phyloP scores from a whole-genome alignment of 129 eudicot species.

The Apium graveolens region DNA sequence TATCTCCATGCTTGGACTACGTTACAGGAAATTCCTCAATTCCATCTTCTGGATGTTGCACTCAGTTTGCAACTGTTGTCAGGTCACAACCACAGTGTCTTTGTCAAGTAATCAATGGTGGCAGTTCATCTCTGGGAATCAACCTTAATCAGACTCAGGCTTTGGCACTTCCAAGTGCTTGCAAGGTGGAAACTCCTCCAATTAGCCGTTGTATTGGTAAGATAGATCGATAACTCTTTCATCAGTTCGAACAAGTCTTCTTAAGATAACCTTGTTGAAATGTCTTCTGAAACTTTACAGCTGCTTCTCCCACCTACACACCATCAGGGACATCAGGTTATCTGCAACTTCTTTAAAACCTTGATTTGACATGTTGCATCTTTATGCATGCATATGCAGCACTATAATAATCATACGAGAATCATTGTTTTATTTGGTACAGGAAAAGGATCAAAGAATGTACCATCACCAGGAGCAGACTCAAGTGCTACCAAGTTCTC shows the following conservation, averaged over 20 bases:
- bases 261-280: neutral
- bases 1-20: constrained; percentile 58
- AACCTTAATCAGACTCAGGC: constrained; percentile 51
- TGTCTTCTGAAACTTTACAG: neutral
- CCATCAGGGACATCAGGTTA: constrained; percentile 12
- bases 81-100: constrained; percentile 62
- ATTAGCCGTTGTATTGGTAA: constrained; percentile 49
- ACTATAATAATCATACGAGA: neutral
- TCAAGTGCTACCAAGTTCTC: constrained; percentile 28
- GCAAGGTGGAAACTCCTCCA: constrained; percentile 69
- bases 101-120: constrained; percentile 37
- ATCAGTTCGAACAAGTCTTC: neutral
- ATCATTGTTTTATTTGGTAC: constrained; percentile 1
- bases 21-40: constrained; percentile 55
- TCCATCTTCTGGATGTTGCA: constrained; percentile 75
- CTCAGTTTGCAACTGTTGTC: constrained; percentile 45
- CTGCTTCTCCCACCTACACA: constrained; percentile 2
- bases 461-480: constrained; percentile 38
- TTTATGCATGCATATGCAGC: neutral
- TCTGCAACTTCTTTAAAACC: neutral
- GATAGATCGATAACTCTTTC: constrained; percentile 1
- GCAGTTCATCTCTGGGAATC: constrained; percentile 39
- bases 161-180: constrained; percentile 46
- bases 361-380: neutral
- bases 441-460: constrained; percentile 44